Evolutionary conservation across 2,329 filamentous ascomycete species (phyloP).

Genomic region (Pezicula carpinea): DNA sequence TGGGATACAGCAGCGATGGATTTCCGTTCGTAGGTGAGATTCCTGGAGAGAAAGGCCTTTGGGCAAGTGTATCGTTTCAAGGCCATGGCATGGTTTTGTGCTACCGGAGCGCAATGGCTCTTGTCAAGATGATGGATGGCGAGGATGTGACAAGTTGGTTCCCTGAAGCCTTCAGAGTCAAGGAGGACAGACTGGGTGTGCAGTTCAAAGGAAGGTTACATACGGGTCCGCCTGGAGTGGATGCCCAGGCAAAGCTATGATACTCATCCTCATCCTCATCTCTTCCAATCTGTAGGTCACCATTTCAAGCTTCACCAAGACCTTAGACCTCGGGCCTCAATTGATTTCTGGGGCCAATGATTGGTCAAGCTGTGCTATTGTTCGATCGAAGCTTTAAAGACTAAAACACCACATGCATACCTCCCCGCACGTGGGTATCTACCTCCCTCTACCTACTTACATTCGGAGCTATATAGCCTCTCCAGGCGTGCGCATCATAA

Average conservation of each 20-base stretch:
- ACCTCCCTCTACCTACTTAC: too few relatives aligned
- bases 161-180: conserved; percentile 39
- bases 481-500: too few relatives aligned
- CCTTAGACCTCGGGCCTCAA: too few relatives aligned
- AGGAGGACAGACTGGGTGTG: conserved; percentile 36
- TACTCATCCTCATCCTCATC: conserved; percentile 1
- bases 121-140: conserved; percentile 16
- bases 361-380: too few relatives aligned
- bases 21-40: conserved; percentile 48
- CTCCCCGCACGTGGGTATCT: too few relatives aligned
- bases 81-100: conserved; percentile 25
- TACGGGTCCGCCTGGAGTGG: not conserved
- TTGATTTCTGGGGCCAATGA: too few relatives aligned
- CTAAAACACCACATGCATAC: too few relatives aligned
- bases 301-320: too few relatives aligned
- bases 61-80: conserved; percentile 21
- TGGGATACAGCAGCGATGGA: conserved; percentile 50
- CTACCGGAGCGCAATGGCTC: conserved; percentile 16
- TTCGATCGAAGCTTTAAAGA: too few relatives aligned
- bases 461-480: too few relatives aligned
- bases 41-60: conserved; percentile 31
- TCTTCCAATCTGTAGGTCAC: too few relatives aligned
- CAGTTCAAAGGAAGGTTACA: conserved; percentile 26
- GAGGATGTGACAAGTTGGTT: conserved; percentile 13
- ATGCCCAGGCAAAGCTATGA: conserved; percentile 2